Percentiles rank a stretch among this genome's conserved stretches.
These are phyloP conservation scores for Quercus tomentella DNA, from an alignment of 331 rosid genomes.

Conservation along the genomic window DNA sequence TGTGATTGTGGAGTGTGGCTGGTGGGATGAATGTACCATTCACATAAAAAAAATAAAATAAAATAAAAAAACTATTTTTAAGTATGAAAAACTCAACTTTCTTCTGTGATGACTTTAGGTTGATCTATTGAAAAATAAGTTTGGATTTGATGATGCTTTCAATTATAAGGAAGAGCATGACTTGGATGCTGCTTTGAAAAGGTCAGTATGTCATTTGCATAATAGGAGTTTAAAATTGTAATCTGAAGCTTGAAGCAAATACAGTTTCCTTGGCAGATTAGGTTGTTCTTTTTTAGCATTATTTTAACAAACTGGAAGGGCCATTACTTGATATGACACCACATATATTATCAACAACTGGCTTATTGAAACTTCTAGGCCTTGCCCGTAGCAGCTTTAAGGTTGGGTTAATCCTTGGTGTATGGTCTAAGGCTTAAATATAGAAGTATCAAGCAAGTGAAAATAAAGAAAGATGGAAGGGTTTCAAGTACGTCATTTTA, in stretches of 20 bases:
- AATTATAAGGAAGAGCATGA: conserved; percentile 26
- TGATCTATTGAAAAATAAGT: conserved; percentile 22
- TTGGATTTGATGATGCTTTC: conserved; percentile 12
- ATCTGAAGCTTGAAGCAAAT: not conserved
- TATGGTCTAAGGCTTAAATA: not conserved
- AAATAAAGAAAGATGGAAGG: not conserved
- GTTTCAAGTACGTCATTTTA: not conserved
- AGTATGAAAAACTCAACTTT: not conserved
- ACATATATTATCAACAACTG: not conserved
- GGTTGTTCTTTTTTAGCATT: not conserved
- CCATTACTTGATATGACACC: not conserved
- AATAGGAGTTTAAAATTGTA: not conserved
- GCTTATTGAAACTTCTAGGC: not conserved
- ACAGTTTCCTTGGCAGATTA: not conserved
- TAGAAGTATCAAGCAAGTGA: not conserved
- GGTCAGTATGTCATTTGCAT: conserved; percentile 8
- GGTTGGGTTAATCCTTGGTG: not conserved
- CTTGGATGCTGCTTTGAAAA: conserved; percentile 17
- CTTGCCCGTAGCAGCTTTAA: not conserved
- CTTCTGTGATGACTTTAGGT: conserved; percentile 1
- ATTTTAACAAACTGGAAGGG: not conserved
- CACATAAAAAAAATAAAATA: no score
- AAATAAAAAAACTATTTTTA: not conserved
- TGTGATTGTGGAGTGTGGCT: not conserved
- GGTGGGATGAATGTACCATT: not conserved